Percentiles rank a stretch among this genome's conserved stretches.
Conservation (phyloP, 164 flowering plant species). For the Paratinospora sagittata region DNA sequence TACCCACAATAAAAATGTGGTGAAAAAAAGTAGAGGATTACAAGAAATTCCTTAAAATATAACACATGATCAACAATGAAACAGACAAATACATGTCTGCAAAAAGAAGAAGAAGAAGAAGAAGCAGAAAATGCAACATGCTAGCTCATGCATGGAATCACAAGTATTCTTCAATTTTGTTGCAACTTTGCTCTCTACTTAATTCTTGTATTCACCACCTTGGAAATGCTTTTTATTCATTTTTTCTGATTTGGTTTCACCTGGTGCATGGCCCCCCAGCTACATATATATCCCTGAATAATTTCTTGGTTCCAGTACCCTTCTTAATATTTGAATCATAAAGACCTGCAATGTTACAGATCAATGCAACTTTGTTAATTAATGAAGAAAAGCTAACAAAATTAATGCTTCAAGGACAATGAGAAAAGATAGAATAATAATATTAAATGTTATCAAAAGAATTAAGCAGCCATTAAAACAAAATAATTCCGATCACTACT, state of each 20-base stretch:
- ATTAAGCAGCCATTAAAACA: no score
- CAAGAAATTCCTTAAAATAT: background rate
- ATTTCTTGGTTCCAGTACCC: slow-evolving; percentile 1
- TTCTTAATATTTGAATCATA: slow-evolving; percentile 4
- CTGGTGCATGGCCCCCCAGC: slow-evolving; percentile 2
- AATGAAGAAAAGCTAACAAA: no score
- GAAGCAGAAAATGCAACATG: background rate
- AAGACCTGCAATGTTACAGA: background rate
- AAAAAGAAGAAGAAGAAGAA: slow-evolving; percentile 6
- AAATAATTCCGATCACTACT: no score
- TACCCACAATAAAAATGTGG: slow-evolving; percentile 10
- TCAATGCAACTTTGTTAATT: no score
- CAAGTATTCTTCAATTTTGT: background rate
- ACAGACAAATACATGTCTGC: slow-evolving; percentile 19
- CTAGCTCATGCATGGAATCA: slow-evolving; percentile 6
- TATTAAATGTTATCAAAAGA: no score
- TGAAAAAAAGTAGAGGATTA: background rate
- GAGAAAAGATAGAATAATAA: no score
- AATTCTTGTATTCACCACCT: slow-evolving; percentile 1
- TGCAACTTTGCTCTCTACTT: background rate
- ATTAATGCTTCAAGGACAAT: no score
- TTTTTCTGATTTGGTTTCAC: background rate
- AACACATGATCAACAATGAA: slow-evolving; percentile 13
- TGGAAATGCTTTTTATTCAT: slow-evolving; percentile 14
- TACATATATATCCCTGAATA: no score